These are phyloP conservation scores for Penicillium bialowiezense DNA, from an alignment of 495 filamentous ascomycete species.

Conservation along the genomic window DNA sequence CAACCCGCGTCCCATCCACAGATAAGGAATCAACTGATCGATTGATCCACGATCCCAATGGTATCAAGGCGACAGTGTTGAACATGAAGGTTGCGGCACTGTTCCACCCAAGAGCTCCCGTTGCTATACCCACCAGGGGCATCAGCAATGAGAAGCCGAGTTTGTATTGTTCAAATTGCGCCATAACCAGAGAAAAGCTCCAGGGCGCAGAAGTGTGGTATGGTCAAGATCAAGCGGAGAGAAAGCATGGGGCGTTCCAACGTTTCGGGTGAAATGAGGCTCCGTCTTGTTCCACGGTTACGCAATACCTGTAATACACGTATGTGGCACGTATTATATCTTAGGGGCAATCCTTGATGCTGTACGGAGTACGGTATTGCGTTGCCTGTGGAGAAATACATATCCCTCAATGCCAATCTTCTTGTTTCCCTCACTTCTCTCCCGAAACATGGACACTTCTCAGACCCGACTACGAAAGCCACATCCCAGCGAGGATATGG, in stretches of 20 bases:
- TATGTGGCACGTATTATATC: slow-evolving; percentile 2
- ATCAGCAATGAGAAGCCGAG: background rate
- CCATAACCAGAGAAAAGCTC: too few relatives aligned
- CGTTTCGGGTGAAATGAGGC: background rate
- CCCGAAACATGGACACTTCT: background rate
- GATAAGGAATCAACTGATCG: slow-evolving; percentile 17
- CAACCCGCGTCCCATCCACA: background rate
- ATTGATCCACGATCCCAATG: slow-evolving; percentile 15
- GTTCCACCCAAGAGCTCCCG: slow-evolving; percentile 7
- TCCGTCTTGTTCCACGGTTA: background rate
- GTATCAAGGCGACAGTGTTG: slow-evolving; percentile 17
- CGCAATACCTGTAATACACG: background rate
- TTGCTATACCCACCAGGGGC: slow-evolving; percentile 13
- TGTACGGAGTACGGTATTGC: background rate
- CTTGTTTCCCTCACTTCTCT: background rate
- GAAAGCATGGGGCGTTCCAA: background rate
- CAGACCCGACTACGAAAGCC: slow-evolving; percentile 5
- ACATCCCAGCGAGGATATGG: background rate
- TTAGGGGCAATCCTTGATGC: background rate
- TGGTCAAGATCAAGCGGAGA: background rate
- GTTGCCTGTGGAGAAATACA: background rate
- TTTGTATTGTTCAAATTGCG: background rate
- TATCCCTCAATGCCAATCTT: background rate
- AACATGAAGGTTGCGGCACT: slow-evolving; percentile 12
- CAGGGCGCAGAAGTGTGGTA: too few relatives aligned